Conservation (phyloP, 805 yeast species). For the Saturnispora besseyi region DNA sequence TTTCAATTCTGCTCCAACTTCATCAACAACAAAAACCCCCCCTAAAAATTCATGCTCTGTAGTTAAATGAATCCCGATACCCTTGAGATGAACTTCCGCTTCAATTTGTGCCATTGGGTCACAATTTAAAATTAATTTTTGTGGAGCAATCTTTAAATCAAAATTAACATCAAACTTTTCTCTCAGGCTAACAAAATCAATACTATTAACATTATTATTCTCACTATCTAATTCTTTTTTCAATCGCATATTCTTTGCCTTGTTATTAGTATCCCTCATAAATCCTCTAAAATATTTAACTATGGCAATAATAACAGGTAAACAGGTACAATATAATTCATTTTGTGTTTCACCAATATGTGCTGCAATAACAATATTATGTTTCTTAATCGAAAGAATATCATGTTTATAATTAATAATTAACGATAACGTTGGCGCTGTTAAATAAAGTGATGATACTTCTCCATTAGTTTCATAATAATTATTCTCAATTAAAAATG, state of each 20-base stretch:
- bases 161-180: conserved; percentile 52
- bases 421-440: conserved; percentile 66
- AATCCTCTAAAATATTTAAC: conserved; percentile 39
- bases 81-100: conserved; percentile 68
- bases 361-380: conserved; percentile 42
- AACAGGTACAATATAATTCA: conserved; percentile 60
- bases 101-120: conserved; percentile 91
- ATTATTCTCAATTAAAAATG: conserved; percentile 38
- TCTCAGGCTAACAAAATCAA: conserved; percentile 38
- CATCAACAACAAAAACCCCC: conserved; percentile 40
- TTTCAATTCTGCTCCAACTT: conserved; percentile 64
- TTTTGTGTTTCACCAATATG: conserved; percentile 65
- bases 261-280: conserved; percentile 27
- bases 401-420: conserved; percentile 44
- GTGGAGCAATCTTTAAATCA: conserved; percentile 60
- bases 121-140: conserved; percentile 72
- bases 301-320: conserved; percentile 65
- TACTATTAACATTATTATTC: conserved; percentile 8
- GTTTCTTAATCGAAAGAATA: conserved; percentile 30
- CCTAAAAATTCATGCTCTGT: conserved; percentile 36
- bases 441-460: conserved; percentile 48
- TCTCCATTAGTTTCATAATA: conserved; percentile 34
- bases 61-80: conserved; percentile 50
- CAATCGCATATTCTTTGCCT: neutral
- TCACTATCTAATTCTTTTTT: neutral